Evolutionary conservation across 371 early-diverging fungal genomes (phyloP), one percentile per base, ranked within the genome.

Genomic region (Apophysomyces elegans): DNA sequence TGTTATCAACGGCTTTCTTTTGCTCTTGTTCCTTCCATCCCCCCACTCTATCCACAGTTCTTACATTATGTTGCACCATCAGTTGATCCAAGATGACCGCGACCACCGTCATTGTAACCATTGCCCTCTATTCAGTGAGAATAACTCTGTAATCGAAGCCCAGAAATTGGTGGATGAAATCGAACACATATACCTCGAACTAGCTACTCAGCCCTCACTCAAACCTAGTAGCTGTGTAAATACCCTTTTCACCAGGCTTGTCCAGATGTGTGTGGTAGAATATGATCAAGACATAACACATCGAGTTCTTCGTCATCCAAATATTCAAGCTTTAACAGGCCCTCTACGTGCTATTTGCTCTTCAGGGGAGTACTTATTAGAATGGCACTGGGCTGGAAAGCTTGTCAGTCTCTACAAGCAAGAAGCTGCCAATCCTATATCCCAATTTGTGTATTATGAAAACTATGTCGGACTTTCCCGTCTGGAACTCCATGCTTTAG

Each of bases 401-500:
- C 26, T 77, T 0, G 32, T 65, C n/a, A 26, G 13, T 5, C 44
- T 41, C 32, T 50, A 26, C 21, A 50, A 50, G 9, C 21, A 50
- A 5, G 54, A 21, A 7, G 21, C 11, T 11, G 8, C 21, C 9
- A 5, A 32, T 50, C 54, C 54, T 26, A 18, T 75, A 13, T 50
- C 66, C 6, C 37, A 61, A 7, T 83, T 83, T 58, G 67, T 73
- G 1, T 80, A 83, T 45, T 72, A 74, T 44, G 61, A 74, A 37
- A 80, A 83, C 38, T 83, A 83, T 57, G 54, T 65, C 0, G 73
- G 71, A 11, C 68, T 83, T 43, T 72, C 77, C 7, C 44, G 71
- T 8, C 50, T 83, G 7, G 83, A 83, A 54, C 46, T 71, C 6
- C 63, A 71, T 54, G 73, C 76, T 3, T 62, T 80, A n/a, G 58